Base-by-base conservation (phyloP, 495 filamentous ascomycete species). In the Staphylotrichum tortipilum region DNA sequence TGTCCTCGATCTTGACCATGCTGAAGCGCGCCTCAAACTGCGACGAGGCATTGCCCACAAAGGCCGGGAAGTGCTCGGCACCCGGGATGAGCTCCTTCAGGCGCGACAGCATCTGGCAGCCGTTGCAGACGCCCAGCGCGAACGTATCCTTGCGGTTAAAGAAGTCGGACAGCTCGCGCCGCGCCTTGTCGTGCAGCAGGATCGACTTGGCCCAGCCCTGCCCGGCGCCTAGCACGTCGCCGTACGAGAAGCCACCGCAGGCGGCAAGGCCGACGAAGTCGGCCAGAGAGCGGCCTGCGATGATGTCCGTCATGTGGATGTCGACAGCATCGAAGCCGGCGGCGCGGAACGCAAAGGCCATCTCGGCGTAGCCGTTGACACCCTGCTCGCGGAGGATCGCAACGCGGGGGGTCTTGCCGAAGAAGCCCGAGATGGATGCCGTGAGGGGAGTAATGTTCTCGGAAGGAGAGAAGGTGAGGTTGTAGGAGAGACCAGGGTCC, bases 141-240 rank as follows among this genome's bases (percentile, higher is more conserved):
- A 98, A 98, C 8, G 92, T 96, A 55, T 95, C 86, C 29, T 80
- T 78, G 30, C 94, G 79, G 61, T 83, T 78, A 68, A 98, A 97
- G 80, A 98, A 98, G 7, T 63, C 62, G 55, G 84, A 68, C 70
- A 97, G 94, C 56, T 90, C 83, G 39, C 69, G 70, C 26, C 89
- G 80, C 3, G 85, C 82, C 49, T 82, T 80, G 18, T 83, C 76
- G 68, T 95, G 86, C 54, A 91, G 76, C 7, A 95, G 78, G 31
- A 97, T 89, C 4, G 85, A 89, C 63, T 90, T 89, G n/a, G 94
- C 89, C 92, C 92, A 98, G 41, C 94, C 92, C 56, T 86, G 84
- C 28, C 92, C 92, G 26, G 94, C 94, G 47, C 91, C 94, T 3
- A 97, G 80, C 31, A 96, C 89, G 53, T 98, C 92, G 59, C 92